Base-by-base conservation (phyloP, 306 rosid genomes). In the Prosopis cineraria region DNA sequence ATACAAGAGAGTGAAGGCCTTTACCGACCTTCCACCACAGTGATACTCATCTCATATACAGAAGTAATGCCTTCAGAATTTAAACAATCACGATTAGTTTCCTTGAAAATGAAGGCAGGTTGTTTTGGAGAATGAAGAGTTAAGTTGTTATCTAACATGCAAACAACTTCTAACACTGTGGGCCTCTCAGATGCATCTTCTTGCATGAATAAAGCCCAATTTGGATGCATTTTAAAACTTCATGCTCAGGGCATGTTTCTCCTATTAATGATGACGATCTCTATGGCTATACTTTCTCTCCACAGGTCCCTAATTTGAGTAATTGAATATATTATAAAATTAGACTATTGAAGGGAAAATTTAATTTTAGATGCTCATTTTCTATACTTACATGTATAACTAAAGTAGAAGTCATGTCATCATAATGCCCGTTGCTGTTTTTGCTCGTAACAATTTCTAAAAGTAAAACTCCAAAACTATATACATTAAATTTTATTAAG, bases 221-320 rank as follows among this genome's bases (percentile, higher is more conserved):
- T 3, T 47, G 53, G 22, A 47, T 47, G 19, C 20, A 47, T 47
- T 16, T 47, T 13, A 47, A 7, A 47, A 47, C 22, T 47, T 47
- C 53, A 47, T 17, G 7, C 14, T 47, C 17, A 4, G 20, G 53
- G 53, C 53, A 47, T 16, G 53, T 4, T 6, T 47, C 53, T 2
- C 20, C 19, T 47, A 3, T 14, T 33, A 93, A 19, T 1, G 78
- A 58, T 39, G 77, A 90, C 75, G 31, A 89, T 47, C 56, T 90
- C 82, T 67, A 75, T 63, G 33, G 82, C 76, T 41, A 3, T 84
- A 0, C 86, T 89, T 55, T 80, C 82, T 73, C 30, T 89, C 96
- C 98, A 93, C n/a, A 88, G 80, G 16, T 88, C 80, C 96, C 94
- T 90, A 19, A 74, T 89, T 96, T 93, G 25, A 82, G 53, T 7